Base-by-base conservation (phyloP, 148 eudicot genomes). In the Chenopodium quinoa region DNA sequence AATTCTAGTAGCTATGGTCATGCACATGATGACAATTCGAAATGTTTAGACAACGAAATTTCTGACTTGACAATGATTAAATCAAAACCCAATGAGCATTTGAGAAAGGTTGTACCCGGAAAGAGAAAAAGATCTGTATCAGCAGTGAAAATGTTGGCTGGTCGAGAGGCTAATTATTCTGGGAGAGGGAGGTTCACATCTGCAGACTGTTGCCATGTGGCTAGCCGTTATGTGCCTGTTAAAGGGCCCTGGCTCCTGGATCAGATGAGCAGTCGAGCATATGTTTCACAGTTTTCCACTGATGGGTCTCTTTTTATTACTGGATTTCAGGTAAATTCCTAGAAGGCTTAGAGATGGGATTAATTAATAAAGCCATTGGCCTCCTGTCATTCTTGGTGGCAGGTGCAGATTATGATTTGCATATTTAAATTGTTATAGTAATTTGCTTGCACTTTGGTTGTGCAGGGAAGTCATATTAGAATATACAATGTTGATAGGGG, bases 301-400 rank as follows among this genome's bases (percentile, higher is more conserved):
- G 93, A 92, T 86, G 98, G 98, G 70, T 91, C 98, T 13, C 94
- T 91, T 85, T 89, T 90, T 63, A 86, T 94, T 58, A 91, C 93
- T 80, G 98, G 88, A 32, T 94, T 79, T 91, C 98, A 94, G 98
- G 98, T 94, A 84, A 60, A 46, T 52, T 40, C 19, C n/a, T 65
- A 27, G 13, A 78, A 44, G 48, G 16, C 9, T 27, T 67, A 47
- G 9, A 17, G 9, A 65, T 78, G 2, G n/a, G 60, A 31, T n/a
- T 67, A 9, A 8, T 27, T 11, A 23, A 46, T 74, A 11, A 1
- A 65, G 32, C 63, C 1, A 1, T 25, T 64, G 40, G 75, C 75
- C 44, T 44, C 27, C 54, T 44, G 74, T 72, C 44, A n/a, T 72
- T 22, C 25, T 22, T 22, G 3, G 46, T 29, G 60, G 60, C 16